Evolutionary conservation across 192 early-diverging fungal genomes (phyloP).

Genomic region (Podochytrium sp.): DNA sequence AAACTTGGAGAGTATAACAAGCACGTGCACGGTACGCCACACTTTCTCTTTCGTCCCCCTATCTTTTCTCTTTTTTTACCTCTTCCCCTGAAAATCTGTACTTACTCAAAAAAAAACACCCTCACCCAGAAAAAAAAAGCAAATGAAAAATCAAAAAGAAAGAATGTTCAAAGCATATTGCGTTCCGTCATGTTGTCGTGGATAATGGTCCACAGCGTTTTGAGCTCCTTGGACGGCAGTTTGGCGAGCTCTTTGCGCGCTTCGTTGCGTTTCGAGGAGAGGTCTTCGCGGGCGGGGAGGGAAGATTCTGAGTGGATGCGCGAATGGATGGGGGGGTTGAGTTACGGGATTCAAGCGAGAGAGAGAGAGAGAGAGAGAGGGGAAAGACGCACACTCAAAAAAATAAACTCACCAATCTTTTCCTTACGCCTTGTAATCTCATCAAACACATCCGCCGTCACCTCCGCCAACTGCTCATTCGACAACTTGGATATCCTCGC

Average conservation of each 20-base stretch:
- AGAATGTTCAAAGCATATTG: conserved; percentile 22
- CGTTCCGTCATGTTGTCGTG: conserved; percentile 34
- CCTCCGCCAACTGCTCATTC: conserved; percentile 35
- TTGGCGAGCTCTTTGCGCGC: conserved; percentile 35
- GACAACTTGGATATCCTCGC: conserved; percentile 25
- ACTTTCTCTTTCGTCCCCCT: background rate
- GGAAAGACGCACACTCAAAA: background rate
- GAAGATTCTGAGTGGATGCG: conserved; percentile 31
- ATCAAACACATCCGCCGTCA: conserved; percentile 35
- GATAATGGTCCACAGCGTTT: conserved; percentile 33
- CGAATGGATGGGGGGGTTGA: background rate
- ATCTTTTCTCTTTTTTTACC: background rate
- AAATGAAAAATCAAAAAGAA: background rate
- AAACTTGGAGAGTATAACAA: too few species aligned
- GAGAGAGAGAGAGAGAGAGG: background rate
- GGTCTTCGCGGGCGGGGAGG: conserved; percentile 27
- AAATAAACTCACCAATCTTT: conserved; percentile 27
- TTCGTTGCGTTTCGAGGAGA: conserved; percentile 34
- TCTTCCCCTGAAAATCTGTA: background rate
- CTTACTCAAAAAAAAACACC: background rate
- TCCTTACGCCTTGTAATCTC: conserved; percentile 35
- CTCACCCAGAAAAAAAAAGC: background rate
- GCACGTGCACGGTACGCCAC: too few species aligned
- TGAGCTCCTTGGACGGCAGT: conserved; percentile 33
- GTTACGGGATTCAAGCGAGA: background rate